Percentiles rank a stretch among this genome's conserved stretches.
These are phyloP conservation scores for Galeopsis tetrahit DNA, from an alignment of 257 asterid species.

Conservation along the genomic window DNA sequence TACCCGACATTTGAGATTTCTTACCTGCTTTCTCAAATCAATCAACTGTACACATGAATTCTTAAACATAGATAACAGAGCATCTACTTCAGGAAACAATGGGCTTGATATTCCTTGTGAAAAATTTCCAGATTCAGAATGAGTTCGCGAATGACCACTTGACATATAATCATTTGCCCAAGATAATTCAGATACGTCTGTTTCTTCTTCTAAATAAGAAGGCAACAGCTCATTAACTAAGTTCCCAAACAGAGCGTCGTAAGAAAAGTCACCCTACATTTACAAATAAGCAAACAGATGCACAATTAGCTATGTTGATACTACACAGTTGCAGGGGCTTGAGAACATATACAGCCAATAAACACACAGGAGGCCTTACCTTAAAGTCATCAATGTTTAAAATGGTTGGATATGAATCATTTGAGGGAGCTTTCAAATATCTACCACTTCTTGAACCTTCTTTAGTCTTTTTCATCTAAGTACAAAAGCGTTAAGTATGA, in stretches of 20 bases:
- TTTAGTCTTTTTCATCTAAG: conserved; percentile 78
- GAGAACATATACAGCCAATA: conserved; percentile 16
- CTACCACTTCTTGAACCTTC: conserved; percentile 52
- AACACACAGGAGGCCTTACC: conserved; percentile 50
- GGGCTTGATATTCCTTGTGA: conserved; percentile 66
- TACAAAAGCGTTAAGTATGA: conserved; percentile 31
- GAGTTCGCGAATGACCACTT: conserved; percentile 73
- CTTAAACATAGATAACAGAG: conserved; percentile 76
- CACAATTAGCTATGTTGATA: conserved; percentile 28
- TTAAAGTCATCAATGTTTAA: conserved; percentile 88
- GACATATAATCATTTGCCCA: conserved; percentile 56
- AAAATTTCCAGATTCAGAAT: conserved; percentile 65
- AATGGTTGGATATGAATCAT: conserved; percentile 62
- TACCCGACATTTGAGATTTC: not conserved
- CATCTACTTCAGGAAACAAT: conserved; percentile 92
- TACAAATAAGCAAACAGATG: conserved; percentile 28
- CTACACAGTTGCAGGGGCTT: conserved; percentile 17
- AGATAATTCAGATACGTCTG: conserved; percentile 63
- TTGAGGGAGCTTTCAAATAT: conserved; percentile 52
- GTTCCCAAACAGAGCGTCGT: conserved; percentile 84
- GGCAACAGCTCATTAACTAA: conserved; percentile 87
- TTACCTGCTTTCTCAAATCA: conserved; percentile 88
- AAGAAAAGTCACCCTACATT: conserved; percentile 89
- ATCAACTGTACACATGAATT: conserved; percentile 77
- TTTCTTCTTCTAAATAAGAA: conserved; percentile 74